A percentile compares a stretch with the other conserved stretches of the same genome.
Evolutionary conservation across 1,139 yeast species (phyloP).

Genomic region (Taiozyma sp.): DNA sequence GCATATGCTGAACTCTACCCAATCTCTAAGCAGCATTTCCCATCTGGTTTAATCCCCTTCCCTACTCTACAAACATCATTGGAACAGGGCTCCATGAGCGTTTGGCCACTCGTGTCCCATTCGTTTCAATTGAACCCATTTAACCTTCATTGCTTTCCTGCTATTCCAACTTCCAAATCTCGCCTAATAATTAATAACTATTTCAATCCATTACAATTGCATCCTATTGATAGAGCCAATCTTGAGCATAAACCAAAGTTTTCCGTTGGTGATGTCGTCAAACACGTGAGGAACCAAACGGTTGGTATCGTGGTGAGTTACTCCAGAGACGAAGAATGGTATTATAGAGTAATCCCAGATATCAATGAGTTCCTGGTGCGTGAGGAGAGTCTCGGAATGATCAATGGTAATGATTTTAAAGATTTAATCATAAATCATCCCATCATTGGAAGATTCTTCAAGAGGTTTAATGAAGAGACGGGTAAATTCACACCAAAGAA

Average conservation of each 20-base stretch:
- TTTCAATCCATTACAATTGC: background rate
- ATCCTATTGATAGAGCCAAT: background rate
- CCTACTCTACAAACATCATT: background rate
- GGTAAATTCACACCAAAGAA: background rate
- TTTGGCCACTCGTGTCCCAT: background rate
- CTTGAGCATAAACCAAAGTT: background rate
- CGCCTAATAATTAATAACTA: background rate
- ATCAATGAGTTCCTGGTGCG: background rate
- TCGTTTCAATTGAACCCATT: background rate
- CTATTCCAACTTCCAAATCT: background rate
- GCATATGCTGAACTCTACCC: background rate
- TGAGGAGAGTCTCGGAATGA: background rate
- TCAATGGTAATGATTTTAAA: background rate
- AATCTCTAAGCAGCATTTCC: background rate
- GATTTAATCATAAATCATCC: background rate
- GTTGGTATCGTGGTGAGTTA: conserved; percentile 3
- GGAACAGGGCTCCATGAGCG: background rate
- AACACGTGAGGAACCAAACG: conserved; percentile 1
- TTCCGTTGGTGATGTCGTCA: background rate
- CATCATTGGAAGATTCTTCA: conserved; percentile 6
- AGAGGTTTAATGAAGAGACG: conserved; percentile 1
- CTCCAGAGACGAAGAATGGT: background rate
- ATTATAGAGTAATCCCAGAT: background rate
- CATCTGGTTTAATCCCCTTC: background rate
- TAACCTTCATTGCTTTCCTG: background rate